Conservation (phyloP, 208 protist species). For the Porcisia hertigi region DNA sequence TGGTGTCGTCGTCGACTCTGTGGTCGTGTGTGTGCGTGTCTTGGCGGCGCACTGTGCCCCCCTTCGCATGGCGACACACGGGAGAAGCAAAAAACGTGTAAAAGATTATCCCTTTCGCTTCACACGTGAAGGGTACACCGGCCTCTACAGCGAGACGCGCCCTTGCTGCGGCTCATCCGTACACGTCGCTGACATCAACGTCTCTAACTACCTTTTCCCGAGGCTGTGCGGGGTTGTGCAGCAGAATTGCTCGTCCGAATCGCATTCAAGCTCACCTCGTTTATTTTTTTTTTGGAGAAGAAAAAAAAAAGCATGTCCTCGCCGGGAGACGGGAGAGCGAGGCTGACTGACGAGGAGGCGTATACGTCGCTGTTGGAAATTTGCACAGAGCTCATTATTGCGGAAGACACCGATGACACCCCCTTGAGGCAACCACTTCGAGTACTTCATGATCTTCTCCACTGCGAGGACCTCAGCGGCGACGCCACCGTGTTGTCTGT, state of each 20-base stretch:
- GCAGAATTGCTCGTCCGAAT: neutral
- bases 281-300: neutral
- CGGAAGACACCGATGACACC: constrained; percentile 20
- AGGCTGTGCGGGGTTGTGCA: neutral
- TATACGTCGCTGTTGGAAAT: constrained; percentile 31
- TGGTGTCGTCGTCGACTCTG: neutral
- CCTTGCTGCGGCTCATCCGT: too few species aligned
- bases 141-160: too few species aligned
- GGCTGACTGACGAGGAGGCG: constrained; percentile 24
- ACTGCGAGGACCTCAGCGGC: constrained; percentile 37
- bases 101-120: too few species aligned
- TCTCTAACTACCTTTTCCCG: too few species aligned
- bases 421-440: constrained; percentile 13
- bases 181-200: too few species aligned
- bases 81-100: too few species aligned
- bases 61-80: too few species aligned
- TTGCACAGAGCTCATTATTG: constrained; percentile 40
- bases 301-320: neutral
- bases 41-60: too few species aligned
- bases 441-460: constrained; percentile 27
- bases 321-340: neutral
- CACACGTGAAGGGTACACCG: too few species aligned
- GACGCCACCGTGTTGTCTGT: constrained; percentile 76
- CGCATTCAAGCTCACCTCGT: neutral
- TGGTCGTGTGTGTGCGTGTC: neutral